Evolutionary conservation across 306 rosid genomes (phyloP).

Genomic region (Rosa lucieae): DNA sequence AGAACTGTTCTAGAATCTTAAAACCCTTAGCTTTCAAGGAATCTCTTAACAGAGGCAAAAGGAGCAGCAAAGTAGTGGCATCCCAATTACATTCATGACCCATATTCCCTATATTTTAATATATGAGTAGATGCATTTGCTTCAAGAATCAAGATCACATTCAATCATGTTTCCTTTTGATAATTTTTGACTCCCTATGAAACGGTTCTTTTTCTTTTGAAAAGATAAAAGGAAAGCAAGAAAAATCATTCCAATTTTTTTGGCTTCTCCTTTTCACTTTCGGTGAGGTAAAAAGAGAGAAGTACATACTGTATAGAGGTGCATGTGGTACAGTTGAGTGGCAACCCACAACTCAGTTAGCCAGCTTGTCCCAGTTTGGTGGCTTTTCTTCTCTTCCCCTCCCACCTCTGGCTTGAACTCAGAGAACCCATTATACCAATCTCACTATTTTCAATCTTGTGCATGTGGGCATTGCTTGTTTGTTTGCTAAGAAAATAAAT

Average conservation of each 20-base stretch:
- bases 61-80: not conserved
- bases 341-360: slow-evolving; percentile 7
- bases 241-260: not conserved
- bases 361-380: not conserved
- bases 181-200: too few species aligned
- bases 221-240: not conserved
- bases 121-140: not conserved
- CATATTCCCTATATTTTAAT: not conserved
- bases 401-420: not conserved
- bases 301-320: not conserved
- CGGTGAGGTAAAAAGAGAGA: not conserved
- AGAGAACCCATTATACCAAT: not conserved
- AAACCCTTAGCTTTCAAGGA: not conserved
- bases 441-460: not conserved
- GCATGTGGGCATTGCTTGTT: slow-evolving; percentile 5
- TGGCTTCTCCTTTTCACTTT: slow-evolving; percentile 10
- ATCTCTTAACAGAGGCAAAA: not conserved
- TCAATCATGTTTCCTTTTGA: not conserved
- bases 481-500: slow-evolving; percentile 15
- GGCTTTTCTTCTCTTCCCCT: slow-evolving; percentile 2
- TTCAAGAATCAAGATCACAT: not conserved
- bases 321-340: slow-evolving; percentile 1
- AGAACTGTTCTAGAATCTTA: not conserved
- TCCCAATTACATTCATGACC: not conserved
- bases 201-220: not conserved